Conservation (phyloP, 2,329 filamentous ascomycete genomes). For the Talaromyces islandicus region DNA sequence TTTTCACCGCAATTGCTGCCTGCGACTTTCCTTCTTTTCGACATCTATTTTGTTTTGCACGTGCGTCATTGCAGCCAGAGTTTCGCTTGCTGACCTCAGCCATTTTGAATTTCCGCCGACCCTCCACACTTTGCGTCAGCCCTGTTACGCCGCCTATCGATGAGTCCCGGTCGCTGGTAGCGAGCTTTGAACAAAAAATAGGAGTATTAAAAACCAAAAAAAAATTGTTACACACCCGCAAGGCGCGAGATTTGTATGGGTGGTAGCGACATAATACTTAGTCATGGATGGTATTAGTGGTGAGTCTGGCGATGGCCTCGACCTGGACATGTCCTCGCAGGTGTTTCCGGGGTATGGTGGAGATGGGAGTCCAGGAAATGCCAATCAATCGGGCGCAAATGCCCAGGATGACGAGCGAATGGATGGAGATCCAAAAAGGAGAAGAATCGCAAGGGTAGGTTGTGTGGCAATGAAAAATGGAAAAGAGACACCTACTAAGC, state of each 20-base stretch:
- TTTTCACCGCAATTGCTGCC: not conserved
- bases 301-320: slow-evolving; percentile 28
- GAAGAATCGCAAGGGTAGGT: slow-evolving; percentile 84
- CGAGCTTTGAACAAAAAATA: not conserved
- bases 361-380: slow-evolving; percentile 48
- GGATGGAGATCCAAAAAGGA: slow-evolving; percentile 72
- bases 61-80: too few species aligned
- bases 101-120: not conserved
- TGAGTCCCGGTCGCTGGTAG: not conserved
- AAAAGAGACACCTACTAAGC: not conserved
- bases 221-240: not conserved
- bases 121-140: not conserved
- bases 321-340: slow-evolving; percentile 48
- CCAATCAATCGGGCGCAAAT: slow-evolving; percentile 36
- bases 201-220: not conserved
- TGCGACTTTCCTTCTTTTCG: not conserved
- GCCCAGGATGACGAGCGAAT: slow-evolving; percentile 47
- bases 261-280: not conserved
- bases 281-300: slow-evolving; percentile 33
- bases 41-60: not conserved
- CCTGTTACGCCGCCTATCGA: not conserved
- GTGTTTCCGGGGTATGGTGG: slow-evolving; percentile 60
- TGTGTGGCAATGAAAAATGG: slow-evolving; percentile 50
- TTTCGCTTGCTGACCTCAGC: not conserved
- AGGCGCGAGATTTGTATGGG: not conserved